Base-by-base conservation (phyloP, 441 rosid genomes). In the Aleurites moluccanus region DNA sequence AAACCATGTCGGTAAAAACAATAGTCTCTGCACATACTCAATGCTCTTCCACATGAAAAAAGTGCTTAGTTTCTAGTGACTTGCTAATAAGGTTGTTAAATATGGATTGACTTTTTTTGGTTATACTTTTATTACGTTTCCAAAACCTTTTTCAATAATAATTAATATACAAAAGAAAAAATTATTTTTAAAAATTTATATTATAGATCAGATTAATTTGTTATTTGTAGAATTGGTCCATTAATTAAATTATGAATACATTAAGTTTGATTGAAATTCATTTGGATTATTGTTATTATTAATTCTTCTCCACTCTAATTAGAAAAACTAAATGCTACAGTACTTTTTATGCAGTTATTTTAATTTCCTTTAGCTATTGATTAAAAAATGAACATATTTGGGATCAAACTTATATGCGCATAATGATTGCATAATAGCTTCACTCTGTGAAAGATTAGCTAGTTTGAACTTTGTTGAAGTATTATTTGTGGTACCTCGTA, bases 1-100 rank as follows among this genome's bases (percentile, higher is more conserved):
- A 52, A 61, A 28, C 44, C 38, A 61, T 72, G 81, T 75, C 64
- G 76, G 76, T 75, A 20, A 77, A 73, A 47, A 64, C 62, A 7
- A n/a, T 33, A 50, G 64, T 74, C 64, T 73, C 50, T 35, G 3
- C 49, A 28, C 28, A 20, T 61, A 74, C 77, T 74, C 42, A 38
- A 74, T 74, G 55, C 50, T 42, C 63, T 18, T 64, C 52, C 20
- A 10, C 59, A 50, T 21, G 18, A 33, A 15, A 35, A 16, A 30
- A 66, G 55, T 44, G 70, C 57, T 27, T 10, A 47, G 7, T 33
- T 49, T 30, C 13, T 67, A 8, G 14, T 15, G 21, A 67, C 40
- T 49, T 49, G 27, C 16, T 56, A 45, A 45, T 49, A 50, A 68
- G 60, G 42, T 68, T 8, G 57, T 68, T 68, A 49, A 42, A 49